Evolutionary conservation across 1,284 basidiomycete species (phyloP).

Genomic region (Leccinum variabile): DNA sequence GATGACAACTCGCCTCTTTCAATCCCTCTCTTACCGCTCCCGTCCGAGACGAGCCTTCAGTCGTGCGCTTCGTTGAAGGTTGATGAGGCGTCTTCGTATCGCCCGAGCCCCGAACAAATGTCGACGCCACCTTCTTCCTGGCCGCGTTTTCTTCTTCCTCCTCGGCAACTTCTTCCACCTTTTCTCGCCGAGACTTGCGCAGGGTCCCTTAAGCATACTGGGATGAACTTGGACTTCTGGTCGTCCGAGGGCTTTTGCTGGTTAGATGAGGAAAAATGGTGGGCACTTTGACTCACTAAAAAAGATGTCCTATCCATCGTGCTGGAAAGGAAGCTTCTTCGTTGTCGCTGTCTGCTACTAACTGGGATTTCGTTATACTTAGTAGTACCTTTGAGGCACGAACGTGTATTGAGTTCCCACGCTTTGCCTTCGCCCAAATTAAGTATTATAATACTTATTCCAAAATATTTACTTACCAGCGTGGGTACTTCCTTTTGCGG

Average conservation of each 20-base stretch:
- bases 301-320: conserved; percentile 74
- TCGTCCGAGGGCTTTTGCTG: conserved; percentile 80
- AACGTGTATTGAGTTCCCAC: conserved; percentile 26
- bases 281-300: conserved; percentile 46
- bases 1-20: no score
- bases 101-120: conserved; percentile 63
- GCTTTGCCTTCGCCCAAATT: no score
- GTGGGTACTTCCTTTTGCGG: no score
- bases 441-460: no score
- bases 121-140: conserved; percentile 52
- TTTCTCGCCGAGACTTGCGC: conserved; percentile 77
- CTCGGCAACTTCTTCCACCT: conserved; percentile 86
- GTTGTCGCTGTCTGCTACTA: conserved; percentile 75
- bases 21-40: no score
- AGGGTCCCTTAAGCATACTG: conserved; percentile 59
- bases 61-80: no score
- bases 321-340: conserved; percentile 81
- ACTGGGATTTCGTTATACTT: conserved; percentile 6
- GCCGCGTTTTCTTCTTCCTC: conserved; percentile 80
- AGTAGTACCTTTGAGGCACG: no score
- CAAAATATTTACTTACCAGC: no score
- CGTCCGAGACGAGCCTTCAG: no score
- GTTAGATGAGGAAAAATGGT: conserved; percentile 47
- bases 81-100: no score
- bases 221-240: conserved; percentile 39